Evolutionary conservation across 164 flowering plant species (phyloP), one percentile per base, ranked within the genome.

Genomic region (Kingdonia uniflora): DNA sequence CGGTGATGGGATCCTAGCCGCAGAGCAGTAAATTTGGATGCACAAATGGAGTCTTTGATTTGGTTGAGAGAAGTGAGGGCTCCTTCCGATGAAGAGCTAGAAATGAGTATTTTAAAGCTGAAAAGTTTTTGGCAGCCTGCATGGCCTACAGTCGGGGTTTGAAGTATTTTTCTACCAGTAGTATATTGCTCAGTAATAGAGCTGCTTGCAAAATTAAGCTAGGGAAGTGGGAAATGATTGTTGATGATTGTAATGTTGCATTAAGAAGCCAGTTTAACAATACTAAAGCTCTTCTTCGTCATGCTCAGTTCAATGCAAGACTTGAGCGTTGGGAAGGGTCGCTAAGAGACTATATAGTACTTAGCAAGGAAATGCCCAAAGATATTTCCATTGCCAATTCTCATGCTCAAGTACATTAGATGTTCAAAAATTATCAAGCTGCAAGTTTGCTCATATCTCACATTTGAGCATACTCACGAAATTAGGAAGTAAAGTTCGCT

Each of bases 221-320:
- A n/a, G n/a, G n/a, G n/a, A n/a, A n/a, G n/a, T n/a, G n/a, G n/a
- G n/a, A n/a, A n/a, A n/a, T n/a, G n/a, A n/a, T n/a, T n/a, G n/a
- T n/a, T n/a, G n/a, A n/a, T n/a, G n/a, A n/a, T n/a, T n/a, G n/a
- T n/a, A n/a, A n/a, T n/a, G n/a, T n/a, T n/a, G n/a, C n/a, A n/a
- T n/a, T n/a, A n/a, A n/a, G n/a, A n/a, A n/a, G 72, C 6, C 77
- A 84, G 0, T 81, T 86, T 0, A 55, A 65, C 12, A 83, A 76
- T 53, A 46, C 52, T 53, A 86, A 86, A 54, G 95, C 95, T 6
- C 72, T 80, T 43, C 63, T 86, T 14, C 71, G 91, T 58, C 71
- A 88, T 68, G 88, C 86, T 33, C 78, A 86, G 60, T 80, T 80
- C 64, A 47, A 72, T 59, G 69, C n/a, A n/a, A n/a, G n/a, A n/a